These are phyloP conservation scores for Acacia pycnantha DNA, from an alignment of 331 rosid genomes.

Conservation along the genomic window DNA sequence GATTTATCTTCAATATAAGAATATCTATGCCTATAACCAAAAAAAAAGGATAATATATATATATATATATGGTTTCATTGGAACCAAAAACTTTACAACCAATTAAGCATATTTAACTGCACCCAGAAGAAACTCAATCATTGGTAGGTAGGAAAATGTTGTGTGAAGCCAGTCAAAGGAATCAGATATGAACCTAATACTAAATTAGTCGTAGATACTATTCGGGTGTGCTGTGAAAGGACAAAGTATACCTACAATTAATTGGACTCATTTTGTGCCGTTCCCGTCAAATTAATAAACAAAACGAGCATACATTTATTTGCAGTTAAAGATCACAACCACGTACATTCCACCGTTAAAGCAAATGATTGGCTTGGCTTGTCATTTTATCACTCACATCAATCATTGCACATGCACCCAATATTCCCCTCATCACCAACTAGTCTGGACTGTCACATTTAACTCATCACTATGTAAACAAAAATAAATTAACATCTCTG, in stretches of 20 bases:
- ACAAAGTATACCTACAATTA: constrained; percentile 43
- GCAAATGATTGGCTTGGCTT: constrained; percentile 49
- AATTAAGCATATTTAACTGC: neutral
- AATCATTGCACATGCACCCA: constrained; percentile 64
- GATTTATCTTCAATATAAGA: too few species aligned
- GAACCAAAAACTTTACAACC: neutral
- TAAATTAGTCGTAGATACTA: constrained; percentile 34
- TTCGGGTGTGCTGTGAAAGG: constrained; percentile 20
- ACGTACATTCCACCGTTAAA: constrained; percentile 34
- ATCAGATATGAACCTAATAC: neutral
- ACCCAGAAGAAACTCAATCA: neutral
- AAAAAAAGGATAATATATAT: too few species aligned
- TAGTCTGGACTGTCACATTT: constrained; percentile 23
- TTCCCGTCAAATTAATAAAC: neutral
- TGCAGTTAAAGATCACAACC: constrained; percentile 27
- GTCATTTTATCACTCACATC: constrained; percentile 32
- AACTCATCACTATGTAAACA: neutral
- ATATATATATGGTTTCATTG: neutral
- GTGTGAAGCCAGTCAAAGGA: neutral
- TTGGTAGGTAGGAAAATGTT: neutral
- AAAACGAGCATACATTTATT: neutral
- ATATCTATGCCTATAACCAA: too few species aligned
- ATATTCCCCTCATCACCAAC: constrained; percentile 43
- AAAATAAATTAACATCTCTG: neutral
- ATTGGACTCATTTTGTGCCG: constrained; percentile 23